Base-by-base conservation (phyloP, 805 yeast genomes). In the Candida loeiensis region DNA sequence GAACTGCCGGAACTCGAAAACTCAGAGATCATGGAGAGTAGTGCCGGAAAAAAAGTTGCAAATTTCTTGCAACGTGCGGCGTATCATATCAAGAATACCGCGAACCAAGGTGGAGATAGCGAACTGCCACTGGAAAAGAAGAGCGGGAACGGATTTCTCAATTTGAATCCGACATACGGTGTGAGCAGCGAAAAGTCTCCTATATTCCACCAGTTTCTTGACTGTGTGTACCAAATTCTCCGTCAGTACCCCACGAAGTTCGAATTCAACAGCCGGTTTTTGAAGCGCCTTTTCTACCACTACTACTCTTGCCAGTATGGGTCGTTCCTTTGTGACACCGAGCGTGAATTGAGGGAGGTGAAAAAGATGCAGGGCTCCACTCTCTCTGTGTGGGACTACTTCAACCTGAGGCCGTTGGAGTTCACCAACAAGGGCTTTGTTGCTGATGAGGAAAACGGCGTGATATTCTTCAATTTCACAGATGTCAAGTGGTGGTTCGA, bases 271-370 rank as follows among this genome's bases (percentile, higher is more conserved):
- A 96, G 90, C 58, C 64, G 96, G 38, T 88, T 93, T 51, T 59
- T 93, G 47, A 76, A 96, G 48, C 66, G 98, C 37, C 66, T 93
- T 41, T 72, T 88, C 15, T 93, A 93, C 56, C 98, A 93, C 58
- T 65, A 85, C 36, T 87, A 89, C 55, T 86, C 97, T 1, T 89
- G 98, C 52, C 98, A 93, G 59, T 93, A 89, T 61, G 98, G 98
- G 3, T 80, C 95, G 1, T 93, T 93, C 52, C 58, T 93, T 39
- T 80, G 77, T 49, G 83, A 93, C 54, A 73, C 76, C 33, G 96
- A 93, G 55, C 58, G 61, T 36, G 95, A 87, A 44, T 51, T 64
- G 6, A 63, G 62, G n/a, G 46, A 53, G 16, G 45, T 49, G 2
- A 61, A 68, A 19, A 57, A 69, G 8, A 59, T 78, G 2, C 56